Evolutionary conservation across 306 rosid genomes (phyloP), one percentile per base, ranked within the genome.

Genomic region (Vigna mungo): DNA sequence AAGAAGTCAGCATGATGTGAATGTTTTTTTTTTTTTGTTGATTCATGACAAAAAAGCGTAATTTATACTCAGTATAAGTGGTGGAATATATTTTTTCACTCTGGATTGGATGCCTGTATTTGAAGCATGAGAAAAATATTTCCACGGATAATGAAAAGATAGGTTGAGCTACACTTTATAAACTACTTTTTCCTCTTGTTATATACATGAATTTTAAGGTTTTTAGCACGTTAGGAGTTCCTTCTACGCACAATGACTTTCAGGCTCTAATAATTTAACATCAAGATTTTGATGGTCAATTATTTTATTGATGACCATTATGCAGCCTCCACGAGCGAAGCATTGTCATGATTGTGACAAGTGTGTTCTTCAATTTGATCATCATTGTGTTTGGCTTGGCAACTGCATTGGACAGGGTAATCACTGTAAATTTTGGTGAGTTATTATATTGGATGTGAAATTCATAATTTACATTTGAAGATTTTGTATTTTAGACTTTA

Each of bases 341-440:
- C 99, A 96, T 79, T 96, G 99, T 77, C 98, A 96, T 78, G 99
- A 96, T 88, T 96, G 99, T 84, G 90, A 92, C 78, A 88, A 81
- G 86, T 96, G 99, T 32, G 89, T 96, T 75, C 98, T 96, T 86
- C 99, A 92, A 78, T 96, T 96, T 82, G 99, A 96, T 87, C 99
- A 96, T 77, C 99, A 96, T 67, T 96, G 99, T 86, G 99, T 96
- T 76, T 96, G 99, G 99, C 97, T 96, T 41, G 99, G 99, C 69
- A 96, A 94, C 49, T 96, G 99, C 86, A 88, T 96, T 87, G 99
- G 99, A 74, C 89, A 77, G 96, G 88, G 92, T 39, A 96, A 96
- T 59, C 98, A 96, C 85, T 92, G 98, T 83, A 89, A 52, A 75
- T 96, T 96, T 90, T 96, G 98, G 99, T 96, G 87, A 91, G 99